Base-by-base conservation (phyloP, 768 basidiomycete species). In the Auriscalpium vulgare region DNA sequence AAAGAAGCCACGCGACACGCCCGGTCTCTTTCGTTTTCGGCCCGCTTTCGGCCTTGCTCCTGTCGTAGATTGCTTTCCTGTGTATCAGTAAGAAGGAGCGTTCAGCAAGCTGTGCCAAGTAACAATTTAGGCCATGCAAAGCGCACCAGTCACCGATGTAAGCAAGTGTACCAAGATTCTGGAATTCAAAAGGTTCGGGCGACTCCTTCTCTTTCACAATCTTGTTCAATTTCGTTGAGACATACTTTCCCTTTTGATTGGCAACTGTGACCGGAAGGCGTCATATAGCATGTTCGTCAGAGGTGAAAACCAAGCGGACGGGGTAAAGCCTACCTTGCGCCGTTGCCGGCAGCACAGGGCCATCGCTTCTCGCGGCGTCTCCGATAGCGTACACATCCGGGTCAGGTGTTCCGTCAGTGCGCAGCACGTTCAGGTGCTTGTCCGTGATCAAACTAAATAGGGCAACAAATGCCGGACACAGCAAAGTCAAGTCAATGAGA, bases 331-430 rank as follows among this genome's bases (percentile, higher is more conserved):
- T 7, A 77, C 85, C 88, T 79, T 94, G 91, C 4, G 92, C 90
- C 16, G 91, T 94, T 1, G 92, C 89, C 10, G 92, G 91, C 10
- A 93, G 73, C 43, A 76, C 72, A 35, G 50, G 19, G 45, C 73
- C 78, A 37, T 80, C 75, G 50, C 87, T 78, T 45, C 74, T 76
- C 1, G 83, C 81, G 43, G 87, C 82, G 65, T 95, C 92, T 5
- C 92, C 92, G 54, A 94, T 85, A 2, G 84, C 89, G 75, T 79
- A 93, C 0, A 94, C 83, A 65, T 90, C 82, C 2, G 78, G 74
- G 62, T 89, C 74, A 3, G 76, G 63, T n/a, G 72, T 68, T 4
- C 77, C 80, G 47, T 84, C 77, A 8, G 71, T 68, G 68, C 75
- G 75, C 38, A 87, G 67, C 8, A 85, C 75, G 58, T 86, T 85